Percentiles rank a stretch among this genome's conserved stretches.
These are phyloP conservation scores for Aspergillus jensenii DNA, from an alignment of 2,329 filamentous ascomycete genomes.

Conservation along the genomic window DNA sequence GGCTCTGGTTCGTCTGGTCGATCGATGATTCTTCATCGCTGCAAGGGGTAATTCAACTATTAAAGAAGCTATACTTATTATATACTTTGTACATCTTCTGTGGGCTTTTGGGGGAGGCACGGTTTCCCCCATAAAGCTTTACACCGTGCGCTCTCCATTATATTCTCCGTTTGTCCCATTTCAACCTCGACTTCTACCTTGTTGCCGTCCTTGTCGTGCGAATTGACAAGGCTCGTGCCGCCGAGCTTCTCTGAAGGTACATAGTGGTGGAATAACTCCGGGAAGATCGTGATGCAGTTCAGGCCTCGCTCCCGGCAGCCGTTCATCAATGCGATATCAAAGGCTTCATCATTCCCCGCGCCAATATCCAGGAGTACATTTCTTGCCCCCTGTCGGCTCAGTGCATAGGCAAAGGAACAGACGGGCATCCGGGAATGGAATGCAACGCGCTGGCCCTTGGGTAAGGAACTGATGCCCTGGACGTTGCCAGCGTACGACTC, in stretches of 20 bases:
- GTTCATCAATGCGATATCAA: constrained; percentile 35
- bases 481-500: constrained; percentile 17
- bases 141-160: constrained; percentile 38
- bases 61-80: no score
- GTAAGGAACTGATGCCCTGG: constrained; percentile 10
- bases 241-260: constrained; percentile 27
- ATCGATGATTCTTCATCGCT: no score
- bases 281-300: constrained; percentile 39
- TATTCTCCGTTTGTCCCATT: constrained; percentile 37
- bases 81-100: no score
- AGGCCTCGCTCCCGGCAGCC: constrained; percentile 30
- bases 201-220: constrained; percentile 20
- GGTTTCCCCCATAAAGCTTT: constrained; percentile 26
- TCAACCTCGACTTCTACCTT: constrained; percentile 24
- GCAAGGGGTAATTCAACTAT: no score
- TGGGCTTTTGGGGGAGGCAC: neutral
- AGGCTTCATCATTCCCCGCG: constrained; percentile 32
- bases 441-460: constrained; percentile 24
- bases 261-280: constrained; percentile 39
- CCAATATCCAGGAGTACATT: constrained; percentile 32
- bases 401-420: constrained; percentile 38
- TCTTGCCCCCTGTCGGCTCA: constrained; percentile 41
- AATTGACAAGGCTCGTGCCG: constrained; percentile 23
- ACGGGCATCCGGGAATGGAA: constrained; percentile 28
- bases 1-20: no score